Conservation (phyloP, 345 rosid genomes). For the Eucalyptus erythrocorys region DNA sequence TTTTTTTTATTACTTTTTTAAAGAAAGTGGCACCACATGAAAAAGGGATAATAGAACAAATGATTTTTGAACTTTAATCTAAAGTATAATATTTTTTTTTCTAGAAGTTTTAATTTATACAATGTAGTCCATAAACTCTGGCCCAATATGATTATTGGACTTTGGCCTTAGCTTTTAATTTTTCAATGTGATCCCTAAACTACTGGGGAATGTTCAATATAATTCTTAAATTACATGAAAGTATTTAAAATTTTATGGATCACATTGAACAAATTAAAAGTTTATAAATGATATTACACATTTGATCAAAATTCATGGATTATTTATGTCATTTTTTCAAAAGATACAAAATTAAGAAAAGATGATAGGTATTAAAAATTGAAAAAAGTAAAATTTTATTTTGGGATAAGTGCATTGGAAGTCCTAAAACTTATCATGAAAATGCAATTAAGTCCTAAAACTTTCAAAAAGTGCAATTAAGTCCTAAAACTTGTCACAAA, state of each 20-base stretch:
- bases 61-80: not conserved
- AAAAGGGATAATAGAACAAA: not conserved
- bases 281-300: not conserved
- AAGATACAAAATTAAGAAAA: not conserved
- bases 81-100: not conserved
- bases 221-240: not conserved
- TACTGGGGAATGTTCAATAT: too few relatives aligned
- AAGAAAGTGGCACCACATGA: not conserved
- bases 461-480: too few relatives aligned
- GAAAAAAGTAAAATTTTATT: too few relatives aligned
- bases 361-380: not conserved
- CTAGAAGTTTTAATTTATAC: not conserved
- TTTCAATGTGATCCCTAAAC: not conserved
- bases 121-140: rapidly evolving
- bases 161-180: not conserved
- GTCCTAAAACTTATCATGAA: too few relatives aligned
- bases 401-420: too few relatives aligned
- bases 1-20: not conserved
- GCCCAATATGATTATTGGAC: not conserved
- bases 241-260: not conserved
- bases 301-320: not conserved
- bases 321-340: not conserved
- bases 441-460: too few relatives aligned
- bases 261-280: not conserved
- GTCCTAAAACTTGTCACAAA: too few relatives aligned